A percentile compares a stretch with the other conserved stretches of the same genome.
Evolutionary conservation across 148 eudicot species (phyloP).

Genomic region (Suaeda aralocaspica): DNA sequence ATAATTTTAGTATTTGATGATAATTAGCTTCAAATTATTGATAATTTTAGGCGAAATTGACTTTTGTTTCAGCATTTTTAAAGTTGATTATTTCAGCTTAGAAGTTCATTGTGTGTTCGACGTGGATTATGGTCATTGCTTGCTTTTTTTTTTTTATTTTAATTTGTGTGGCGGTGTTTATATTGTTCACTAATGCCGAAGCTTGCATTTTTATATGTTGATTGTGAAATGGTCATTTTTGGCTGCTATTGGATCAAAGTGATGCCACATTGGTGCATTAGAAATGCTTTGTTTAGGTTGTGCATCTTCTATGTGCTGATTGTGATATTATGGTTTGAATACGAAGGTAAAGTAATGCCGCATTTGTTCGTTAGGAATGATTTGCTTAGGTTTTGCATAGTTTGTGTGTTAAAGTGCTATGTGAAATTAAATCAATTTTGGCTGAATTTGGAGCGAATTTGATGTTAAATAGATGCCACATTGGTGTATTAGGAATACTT

Average conservation of each 20-base stretch:
- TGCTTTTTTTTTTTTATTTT: conserved; percentile 9
- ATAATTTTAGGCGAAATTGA: conserved; percentile 6
- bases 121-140: conserved; percentile 3
- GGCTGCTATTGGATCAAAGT: background rate
- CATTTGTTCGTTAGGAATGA: too few species aligned
- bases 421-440: too few species aligned
- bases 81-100: background rate
- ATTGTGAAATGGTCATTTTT: background rate
- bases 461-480: too few species aligned
- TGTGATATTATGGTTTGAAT: too few species aligned
- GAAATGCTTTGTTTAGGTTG: conserved; percentile 1
- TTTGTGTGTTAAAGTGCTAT: too few species aligned
- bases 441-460: too few species aligned
- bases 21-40: background rate
- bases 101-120: background rate
- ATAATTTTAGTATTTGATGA: background rate
- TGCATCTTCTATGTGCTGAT: too few species aligned
- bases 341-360: too few species aligned
- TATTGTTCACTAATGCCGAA: background rate
- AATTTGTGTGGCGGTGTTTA: background rate
- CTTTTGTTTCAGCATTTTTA: background rate
- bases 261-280: background rate
- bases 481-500: too few species aligned
- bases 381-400: too few species aligned
- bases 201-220: background rate